Evolutionary conservation across 2,329 filamentous ascomycete species (phyloP).

Genomic region (Xylaria hypoxylon): DNA sequence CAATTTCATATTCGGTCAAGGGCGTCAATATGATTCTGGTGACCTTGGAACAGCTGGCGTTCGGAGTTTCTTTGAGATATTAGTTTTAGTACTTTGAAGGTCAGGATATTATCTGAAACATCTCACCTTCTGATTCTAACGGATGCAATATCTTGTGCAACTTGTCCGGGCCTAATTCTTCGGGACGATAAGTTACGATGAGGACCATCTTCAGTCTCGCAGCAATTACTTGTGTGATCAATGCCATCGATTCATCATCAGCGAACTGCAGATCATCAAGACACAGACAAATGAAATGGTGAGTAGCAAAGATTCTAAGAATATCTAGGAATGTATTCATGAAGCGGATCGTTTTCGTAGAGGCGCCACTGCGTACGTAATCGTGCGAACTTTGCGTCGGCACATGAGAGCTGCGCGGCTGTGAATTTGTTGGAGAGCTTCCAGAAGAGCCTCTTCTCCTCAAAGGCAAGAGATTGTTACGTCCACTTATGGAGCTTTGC

Average conservation of each 20-base stretch:
- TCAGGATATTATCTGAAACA: background rate
- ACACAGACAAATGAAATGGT: constrained; percentile 89
- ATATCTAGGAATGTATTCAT: constrained; percentile 92
- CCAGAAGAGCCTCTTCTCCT: constrained; percentile 63
- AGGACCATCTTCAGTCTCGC: constrained; percentile 84
- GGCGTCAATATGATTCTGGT: constrained; percentile 80
- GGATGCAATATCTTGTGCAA: constrained; percentile 67
- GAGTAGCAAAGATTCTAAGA: constrained; percentile 80
- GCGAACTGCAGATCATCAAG: constrained; percentile 92
- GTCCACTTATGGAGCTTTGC: constrained; percentile 49
- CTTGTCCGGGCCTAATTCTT: constrained; percentile 69
- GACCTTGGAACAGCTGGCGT: constrained; percentile 64
- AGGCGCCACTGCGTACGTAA: constrained; percentile 67
- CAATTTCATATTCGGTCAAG: constrained; percentile 81
- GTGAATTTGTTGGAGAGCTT: constrained; percentile 54
- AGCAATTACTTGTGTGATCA: constrained; percentile 83
- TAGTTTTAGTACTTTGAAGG: constrained; percentile 18
- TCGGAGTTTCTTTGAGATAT: constrained; percentile 55
- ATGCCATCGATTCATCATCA: constrained; percentile 85
- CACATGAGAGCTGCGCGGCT: constrained; percentile 53
- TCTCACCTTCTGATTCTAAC: constrained; percentile 63
- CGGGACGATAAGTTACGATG: constrained; percentile 79
- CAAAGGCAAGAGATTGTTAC: constrained; percentile 49
- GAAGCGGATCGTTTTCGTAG: constrained; percentile 76
- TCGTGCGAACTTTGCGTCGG: constrained; percentile 68